Conservation (phyloP, 768 basidiomycete genomes). For the Lentinula lateritia region DNA sequence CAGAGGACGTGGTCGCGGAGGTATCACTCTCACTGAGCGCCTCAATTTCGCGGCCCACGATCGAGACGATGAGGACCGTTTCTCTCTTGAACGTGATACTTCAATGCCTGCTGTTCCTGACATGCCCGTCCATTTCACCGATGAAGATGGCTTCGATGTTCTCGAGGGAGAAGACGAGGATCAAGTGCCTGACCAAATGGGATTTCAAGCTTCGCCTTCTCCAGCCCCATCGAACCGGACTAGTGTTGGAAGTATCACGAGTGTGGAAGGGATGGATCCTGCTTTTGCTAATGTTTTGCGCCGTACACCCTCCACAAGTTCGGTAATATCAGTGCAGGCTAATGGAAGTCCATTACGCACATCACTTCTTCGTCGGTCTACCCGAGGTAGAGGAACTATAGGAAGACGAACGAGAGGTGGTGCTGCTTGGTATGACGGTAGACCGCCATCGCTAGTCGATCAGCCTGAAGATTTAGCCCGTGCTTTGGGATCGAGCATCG, state of each 20-base stretch:
- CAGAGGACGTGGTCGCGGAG: constrained; percentile 25
- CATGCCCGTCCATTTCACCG: constrained; percentile 24
- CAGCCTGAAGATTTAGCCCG: constrained; percentile 68
- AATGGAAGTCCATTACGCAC: constrained; percentile 57
- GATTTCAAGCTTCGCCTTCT: constrained; percentile 24
- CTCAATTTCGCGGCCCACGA: constrained; percentile 24
- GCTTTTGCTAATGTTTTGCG: constrained; percentile 75
- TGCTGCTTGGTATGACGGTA: constrained; percentile 61
- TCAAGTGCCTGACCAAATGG: constrained; percentile 16
- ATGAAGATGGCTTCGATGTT: constrained; percentile 10
- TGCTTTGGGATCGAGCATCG: constrained; percentile 43
- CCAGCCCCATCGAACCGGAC: constrained; percentile 55
- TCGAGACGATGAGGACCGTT: neutral
- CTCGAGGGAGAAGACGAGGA: constrained; percentile 23
- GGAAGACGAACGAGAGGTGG: constrained; percentile 60
- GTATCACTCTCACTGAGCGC: constrained; percentile 29
- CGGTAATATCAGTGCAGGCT: constrained; percentile 21
- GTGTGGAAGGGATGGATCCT: constrained; percentile 83
- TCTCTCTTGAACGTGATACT: neutral
- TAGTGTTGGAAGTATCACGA: constrained; percentile 25
- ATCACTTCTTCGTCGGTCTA: constrained; percentile 44
- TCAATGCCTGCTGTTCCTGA: constrained; percentile 27
- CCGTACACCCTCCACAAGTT: constrained; percentile 44
- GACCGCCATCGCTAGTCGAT: constrained; percentile 67
- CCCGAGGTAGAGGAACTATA: constrained; percentile 35